Evolutionary conservation across 179 eudicot species (phyloP), one percentile per base, ranked within the genome.

Genomic region (Beta macrorhiza): DNA sequence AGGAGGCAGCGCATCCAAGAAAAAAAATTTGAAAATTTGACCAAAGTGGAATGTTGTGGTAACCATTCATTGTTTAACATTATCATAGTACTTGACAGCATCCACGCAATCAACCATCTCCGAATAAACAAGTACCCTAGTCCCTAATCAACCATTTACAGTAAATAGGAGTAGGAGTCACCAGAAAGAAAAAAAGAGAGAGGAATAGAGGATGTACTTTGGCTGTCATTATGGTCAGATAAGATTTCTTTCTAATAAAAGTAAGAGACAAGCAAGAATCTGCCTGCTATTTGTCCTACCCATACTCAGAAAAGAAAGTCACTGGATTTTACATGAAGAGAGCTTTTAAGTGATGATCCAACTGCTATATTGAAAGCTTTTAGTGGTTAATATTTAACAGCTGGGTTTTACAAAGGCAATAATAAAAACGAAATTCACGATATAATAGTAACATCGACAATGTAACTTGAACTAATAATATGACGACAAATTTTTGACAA

Each of bases 161-260:
- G 25, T 25, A 25, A 25, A 25, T 25, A 25, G 25, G 25, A 51
- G 11, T 79, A 63, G 10, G 7, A 70, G 19, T 63, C 75, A 42
- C 79, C 19, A 61, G 61, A 22, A 12, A 42, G 19, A 12, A 32
- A 14, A 14, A 49, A n/a, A 25, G 25, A 44, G 13, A 73, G 32
- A 32, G 25, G 25, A 25, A 25, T 25, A 25, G 25, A 25, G 13
- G 62, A 62, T 72, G 63, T 25, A 67, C 57, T 73, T 55, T 49
- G 20, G 69, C 74, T 62, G 32, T 70, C 63, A 59, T 67, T 29
- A 44, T 53, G 17, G 71, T 74, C 74, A 45, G 71, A 71, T 70
- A 59, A 71, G 84, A 74, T 82, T 82, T 79, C 65, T 85, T 85
- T 79, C 87, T 75, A 85, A 55, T 62, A 82, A 47, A 62, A 78